Evolutionary conservation across 2,329 filamentous ascomycete genomes (phyloP), one percentile per base, ranked within the genome.

Genomic region (Lizonia empirigonia): DNA sequence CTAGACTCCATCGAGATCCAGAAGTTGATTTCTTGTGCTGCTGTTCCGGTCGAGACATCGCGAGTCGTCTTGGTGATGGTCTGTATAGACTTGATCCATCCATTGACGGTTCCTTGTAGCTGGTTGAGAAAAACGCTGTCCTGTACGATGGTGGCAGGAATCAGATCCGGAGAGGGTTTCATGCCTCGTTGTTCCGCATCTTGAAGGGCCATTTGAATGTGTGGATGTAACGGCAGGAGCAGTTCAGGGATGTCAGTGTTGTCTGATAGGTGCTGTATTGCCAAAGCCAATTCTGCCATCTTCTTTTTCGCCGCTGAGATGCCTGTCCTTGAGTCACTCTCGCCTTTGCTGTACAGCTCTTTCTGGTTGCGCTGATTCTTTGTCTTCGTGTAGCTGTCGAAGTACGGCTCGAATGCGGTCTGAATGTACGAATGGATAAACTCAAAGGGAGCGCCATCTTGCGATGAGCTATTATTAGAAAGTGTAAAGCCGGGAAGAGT

Each of bases 51-150:
- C 72, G 87, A 70, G 1, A 90, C 86, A 64, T 99, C 94, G 67
- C 91, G 86, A 32, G 91, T 90, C 79, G 96, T 89, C 76, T 95
- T 95, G 30, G 94, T 99, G 63, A 97, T 95, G 38, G 88, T 88
- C 72, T 97, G 93, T 59, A 99, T 99, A 9, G 93, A 96, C 77
- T 96, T 96, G 77, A 99, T 99, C 94, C 94, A 99, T 57, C 88
- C 87, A 73, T 97, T 99, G 54, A 97, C 94, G 39, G 88, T 94
- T 41, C 90, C 88, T 71, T 97, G 94, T 29, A 99, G 80, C 63
- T 88, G 91, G 75, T 99, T 99, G 65, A 97, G 86, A 62, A 99
- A 95, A 9, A 86, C 85, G 66, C 90, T 96, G 74, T 97, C 94
- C 51, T 90, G 86, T 26, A 97, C 79, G n/a, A 95, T 82, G 9